Base-by-base conservation (phyloP, 805 yeast species). In the Nakazawaea peltata region DNA sequence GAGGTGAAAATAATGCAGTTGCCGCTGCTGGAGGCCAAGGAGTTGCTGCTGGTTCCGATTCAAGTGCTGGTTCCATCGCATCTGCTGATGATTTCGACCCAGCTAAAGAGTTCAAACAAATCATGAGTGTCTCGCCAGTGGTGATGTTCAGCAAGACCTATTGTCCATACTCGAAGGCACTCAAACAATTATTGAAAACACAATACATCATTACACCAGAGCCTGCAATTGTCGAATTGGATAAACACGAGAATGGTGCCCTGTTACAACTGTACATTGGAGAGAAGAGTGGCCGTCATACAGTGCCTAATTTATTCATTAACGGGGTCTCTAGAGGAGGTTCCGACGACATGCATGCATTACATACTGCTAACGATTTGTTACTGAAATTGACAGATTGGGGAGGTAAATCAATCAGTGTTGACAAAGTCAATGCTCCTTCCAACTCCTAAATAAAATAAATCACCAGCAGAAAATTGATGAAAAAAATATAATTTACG, bases 291-390 rank as follows among this genome's bases (percentile, higher is more conserved):
- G 94, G 92, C 5, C 75, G 96, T 46, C 60, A 60, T 19, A 90
- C 97, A 0, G 98, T 92, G 11, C 98, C 98, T 18, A 92, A 92
- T 52, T 71, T 92, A 15, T 65, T 85, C 36, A 71, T 90, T 36
- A 81, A 77, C 37, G 81, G 82, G 7, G 54, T 69, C 18, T 78
- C 90, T 32, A 69, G 82, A 44, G 98, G 98, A 26, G 98, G 98
- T 3, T 74, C 75, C 27, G 96, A 86, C 54, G 97, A 88, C 37
- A 74, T 92, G 54, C 63, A 56, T 18, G 65, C 60, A 23, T 59
- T 85, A 39, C 87, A 84, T 49, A 62, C 66, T 15, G 60, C 66
- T 1, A 80, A 77, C 21, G 59, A 57, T 33, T 65, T 90, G 38
- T 61, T 71, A 19, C 59, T 61, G 1, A 56, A 56, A 35, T 62